These are phyloP conservation scores for Pistacia atlantica DNA, from an alignment of 345 rosid species.

Conservation along the genomic window DNA sequence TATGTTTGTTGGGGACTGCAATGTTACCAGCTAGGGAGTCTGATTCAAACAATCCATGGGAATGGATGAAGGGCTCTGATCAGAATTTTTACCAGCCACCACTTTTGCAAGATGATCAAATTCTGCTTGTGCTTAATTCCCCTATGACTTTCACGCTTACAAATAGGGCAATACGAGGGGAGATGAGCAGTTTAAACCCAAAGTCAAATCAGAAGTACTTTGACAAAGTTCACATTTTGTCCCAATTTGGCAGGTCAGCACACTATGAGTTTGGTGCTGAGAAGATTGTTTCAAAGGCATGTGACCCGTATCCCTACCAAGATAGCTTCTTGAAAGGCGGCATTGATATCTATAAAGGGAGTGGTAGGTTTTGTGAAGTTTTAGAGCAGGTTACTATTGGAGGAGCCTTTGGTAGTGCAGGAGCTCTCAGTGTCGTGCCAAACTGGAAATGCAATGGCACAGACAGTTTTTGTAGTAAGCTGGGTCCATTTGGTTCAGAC, in stretches of 20 bases:
- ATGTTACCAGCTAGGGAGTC: slow-evolving; percentile 78
- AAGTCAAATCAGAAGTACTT: slow-evolving; percentile 66
- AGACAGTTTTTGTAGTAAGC: slow-evolving; percentile 53
- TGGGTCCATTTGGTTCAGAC: slow-evolving; percentile 71
- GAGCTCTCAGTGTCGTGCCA: slow-evolving; percentile 54
- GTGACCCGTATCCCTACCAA: slow-evolving; percentile 65
- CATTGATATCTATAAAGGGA: slow-evolving; percentile 56
- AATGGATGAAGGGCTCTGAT: slow-evolving; percentile 60
- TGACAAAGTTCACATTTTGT: slow-evolving; percentile 56
- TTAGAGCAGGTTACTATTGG: slow-evolving; percentile 48
- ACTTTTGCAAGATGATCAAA: slow-evolving; percentile 80
- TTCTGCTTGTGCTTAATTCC: slow-evolving; percentile 57
- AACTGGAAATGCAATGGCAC: slow-evolving; percentile 79
- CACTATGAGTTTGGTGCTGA: slow-evolving; percentile 55
- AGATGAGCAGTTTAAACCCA: slow-evolving; percentile 64
- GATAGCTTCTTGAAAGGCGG: slow-evolving; percentile 37
- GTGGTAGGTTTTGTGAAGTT: slow-evolving; percentile 56
- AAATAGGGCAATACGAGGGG: slow-evolving; percentile 56
- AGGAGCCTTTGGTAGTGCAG: slow-evolving; percentile 38
- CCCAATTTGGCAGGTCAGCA: slow-evolving; percentile 54
- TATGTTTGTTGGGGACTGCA: slow-evolving; percentile 81
- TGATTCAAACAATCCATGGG: slow-evolving; percentile 67
- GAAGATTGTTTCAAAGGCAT: slow-evolving; percentile 58
- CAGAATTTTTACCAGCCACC: slow-evolving; percentile 46
- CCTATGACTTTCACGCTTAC: slow-evolving; percentile 62